Evolutionary conservation across 225 moss, liverwort and hornwort species (phyloP).

Genomic region (Marchantia paleacea): DNA sequence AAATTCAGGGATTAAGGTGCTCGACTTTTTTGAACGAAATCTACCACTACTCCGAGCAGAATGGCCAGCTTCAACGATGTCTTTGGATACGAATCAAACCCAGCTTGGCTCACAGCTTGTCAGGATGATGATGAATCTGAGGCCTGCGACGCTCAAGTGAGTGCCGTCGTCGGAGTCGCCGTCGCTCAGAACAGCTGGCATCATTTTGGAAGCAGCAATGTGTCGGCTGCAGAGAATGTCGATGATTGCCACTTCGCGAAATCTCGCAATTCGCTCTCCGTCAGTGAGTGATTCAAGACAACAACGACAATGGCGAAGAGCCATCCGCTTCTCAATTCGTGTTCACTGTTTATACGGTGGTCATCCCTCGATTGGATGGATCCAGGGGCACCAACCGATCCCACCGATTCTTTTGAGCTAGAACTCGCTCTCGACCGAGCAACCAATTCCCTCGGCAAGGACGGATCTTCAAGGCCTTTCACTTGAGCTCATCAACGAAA

Average conservation of each 20-base stretch:
- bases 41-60: too few species aligned
- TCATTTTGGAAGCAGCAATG: neutral
- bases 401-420: neutral
- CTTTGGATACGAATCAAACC: conserved; percentile 8
- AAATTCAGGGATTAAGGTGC: too few species aligned
- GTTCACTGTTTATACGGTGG: neutral
- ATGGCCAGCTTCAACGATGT: conserved; percentile 21
- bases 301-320: neutral
- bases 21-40: too few species aligned
- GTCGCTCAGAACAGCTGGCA: neutral
- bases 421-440: neutral
- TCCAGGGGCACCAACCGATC: neutral
- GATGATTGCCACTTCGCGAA: neutral
- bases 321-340: neutral
- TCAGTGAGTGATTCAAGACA: conserved; percentile 1
- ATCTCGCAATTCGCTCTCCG: conserved; percentile 7
- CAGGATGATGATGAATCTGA: conserved; percentile 4
- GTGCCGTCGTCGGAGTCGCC: neutral
- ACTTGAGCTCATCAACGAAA: neutral
- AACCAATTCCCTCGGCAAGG: neutral
- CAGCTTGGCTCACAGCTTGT: conserved; percentile 18
- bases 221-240: neutral
- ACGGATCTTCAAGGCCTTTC: neutral
- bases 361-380: neutral
- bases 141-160: neutral